Percentiles rank a stretch among this genome's conserved stretches.
phyloP scores from a whole-genome alignment of 352 stramenopile species.

The Pythium myriotylum region DNA sequence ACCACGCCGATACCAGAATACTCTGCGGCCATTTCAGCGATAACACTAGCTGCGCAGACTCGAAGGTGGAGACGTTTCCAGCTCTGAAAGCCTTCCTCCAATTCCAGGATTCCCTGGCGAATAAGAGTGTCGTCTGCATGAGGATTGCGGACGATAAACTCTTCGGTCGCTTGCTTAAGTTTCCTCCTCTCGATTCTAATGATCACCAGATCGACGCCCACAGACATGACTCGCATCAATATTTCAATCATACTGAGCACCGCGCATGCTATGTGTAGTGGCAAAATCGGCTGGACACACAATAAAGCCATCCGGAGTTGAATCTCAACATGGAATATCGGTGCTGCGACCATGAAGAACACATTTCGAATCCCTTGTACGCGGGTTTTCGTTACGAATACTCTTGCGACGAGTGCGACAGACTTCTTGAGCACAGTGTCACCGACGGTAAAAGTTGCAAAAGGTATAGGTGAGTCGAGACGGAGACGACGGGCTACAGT shows the following conservation, averaged over 20 bases:
- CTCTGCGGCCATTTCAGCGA: conserved; percentile 13
- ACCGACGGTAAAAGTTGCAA: background rate
- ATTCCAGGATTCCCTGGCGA: background rate
- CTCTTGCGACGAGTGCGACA: background rate
- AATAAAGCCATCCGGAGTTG: conserved; percentile 19
- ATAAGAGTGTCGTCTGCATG: no score
- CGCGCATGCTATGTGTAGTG: background rate
- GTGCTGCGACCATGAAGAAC: conserved; percentile 14
- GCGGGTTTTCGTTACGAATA: background rate
- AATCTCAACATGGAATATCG: conserved; percentile 17
- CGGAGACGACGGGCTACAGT: background rate
- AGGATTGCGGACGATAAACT: no score
- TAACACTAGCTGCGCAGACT: background rate
- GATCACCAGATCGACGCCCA: background rate
- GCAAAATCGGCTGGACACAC: background rate
- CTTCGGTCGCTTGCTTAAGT: background rate
- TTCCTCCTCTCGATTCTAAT: background rate
- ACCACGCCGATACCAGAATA: conserved; percentile 22
- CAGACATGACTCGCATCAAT: background rate
- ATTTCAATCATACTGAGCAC: conserved; percentile 14
- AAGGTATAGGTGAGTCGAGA: background rate
- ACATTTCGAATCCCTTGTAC: background rate
- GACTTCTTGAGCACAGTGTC: conserved; percentile 10
- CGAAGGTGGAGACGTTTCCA: conserved; percentile 5
- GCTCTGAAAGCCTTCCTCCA: conserved; percentile 1